Evolutionary conservation across 2,329 filamentous ascomycete genomes (phyloP), one percentile per base, ranked within the genome.

Genomic region (Paraphaeosphaeria minitans): DNA sequence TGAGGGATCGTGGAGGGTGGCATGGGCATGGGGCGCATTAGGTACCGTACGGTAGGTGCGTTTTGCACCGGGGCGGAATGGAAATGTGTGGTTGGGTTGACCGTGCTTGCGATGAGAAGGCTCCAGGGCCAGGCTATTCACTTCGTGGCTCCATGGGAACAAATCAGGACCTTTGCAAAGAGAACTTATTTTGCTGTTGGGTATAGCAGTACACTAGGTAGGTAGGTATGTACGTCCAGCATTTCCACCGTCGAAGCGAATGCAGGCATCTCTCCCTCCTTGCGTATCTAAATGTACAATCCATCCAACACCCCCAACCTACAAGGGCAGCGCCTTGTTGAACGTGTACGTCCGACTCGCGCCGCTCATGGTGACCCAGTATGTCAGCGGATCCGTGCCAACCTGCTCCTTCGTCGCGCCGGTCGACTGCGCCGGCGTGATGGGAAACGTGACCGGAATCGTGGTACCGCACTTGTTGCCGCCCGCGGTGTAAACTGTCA

Each of bases 381-480:
- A 65, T 1, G 75, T 78, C 41, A 77, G 57, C 6, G 76, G 76
- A 33, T 79, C 77, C 6, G 57, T 79, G n/a, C 85, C 86, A 19
- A 85, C 66, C 71, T 86, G 74, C 66, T 88, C 84, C 35, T 75
- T 78, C 1, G 76, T 78, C 37, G 79, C 79, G 31, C 79, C 79
- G 31, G 78, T 77, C 0, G 77, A 80, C 43, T 75, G 76, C 19
- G 79, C 76, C 12, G 80, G 80, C 0, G 76, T 67, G 4, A 73
- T 75, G 0, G 81, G 84, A 60, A 87, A 78, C 0, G 84, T 87
- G 19, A 87, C 79, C 0, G 85, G 84, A 50, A 87, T 81, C 0
- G 81, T 75, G 0, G 78, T 80, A 42, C 69, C 70, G 74, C 85
- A 87, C 35, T 71, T 79, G 70, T 85, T 85, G 41, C 77, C 78